These are phyloP conservation scores for Cornus suecica DNA, from an alignment of 148 eudicot species.

Conservation along the genomic window DNA sequence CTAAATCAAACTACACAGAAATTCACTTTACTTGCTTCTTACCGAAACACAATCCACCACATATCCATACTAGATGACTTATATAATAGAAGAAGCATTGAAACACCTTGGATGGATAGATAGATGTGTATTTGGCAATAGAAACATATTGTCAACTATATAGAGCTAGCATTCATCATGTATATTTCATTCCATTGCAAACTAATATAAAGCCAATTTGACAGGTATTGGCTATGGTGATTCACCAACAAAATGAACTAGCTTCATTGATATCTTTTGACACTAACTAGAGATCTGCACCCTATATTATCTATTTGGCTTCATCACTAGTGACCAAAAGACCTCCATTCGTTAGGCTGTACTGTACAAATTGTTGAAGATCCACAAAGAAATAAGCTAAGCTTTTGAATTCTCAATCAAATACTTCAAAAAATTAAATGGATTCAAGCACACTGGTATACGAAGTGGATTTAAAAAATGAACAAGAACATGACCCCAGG, in stretches of 20 bases:
- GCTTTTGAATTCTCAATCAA: background rate
- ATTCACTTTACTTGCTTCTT: too few species aligned
- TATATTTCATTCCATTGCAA: background rate
- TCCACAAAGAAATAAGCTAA: background rate
- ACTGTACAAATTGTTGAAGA: too few species aligned
- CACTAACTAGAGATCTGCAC: too few species aligned
- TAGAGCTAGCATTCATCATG: background rate
- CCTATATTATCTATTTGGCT: too few species aligned
- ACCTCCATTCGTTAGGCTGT: background rate
- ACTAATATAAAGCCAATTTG: background rate
- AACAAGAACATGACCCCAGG: background rate
- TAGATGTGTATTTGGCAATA: background rate
- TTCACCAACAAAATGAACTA: too few species aligned
- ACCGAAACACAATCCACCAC: too few species aligned
- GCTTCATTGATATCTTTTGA: too few species aligned
- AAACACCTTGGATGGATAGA: too few species aligned
- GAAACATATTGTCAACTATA: background rate
- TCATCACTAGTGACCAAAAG: background rate
- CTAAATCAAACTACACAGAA: too few species aligned
- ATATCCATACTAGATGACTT: background rate
- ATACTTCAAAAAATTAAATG: background rate
- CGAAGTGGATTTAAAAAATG: background rate
- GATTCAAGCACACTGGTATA: background rate
- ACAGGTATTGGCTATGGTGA: background rate
- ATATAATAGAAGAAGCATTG: too few species aligned